Conservation (phyloP, 345 rosid genomes). For the Sisymbrium altissimum region DNA sequence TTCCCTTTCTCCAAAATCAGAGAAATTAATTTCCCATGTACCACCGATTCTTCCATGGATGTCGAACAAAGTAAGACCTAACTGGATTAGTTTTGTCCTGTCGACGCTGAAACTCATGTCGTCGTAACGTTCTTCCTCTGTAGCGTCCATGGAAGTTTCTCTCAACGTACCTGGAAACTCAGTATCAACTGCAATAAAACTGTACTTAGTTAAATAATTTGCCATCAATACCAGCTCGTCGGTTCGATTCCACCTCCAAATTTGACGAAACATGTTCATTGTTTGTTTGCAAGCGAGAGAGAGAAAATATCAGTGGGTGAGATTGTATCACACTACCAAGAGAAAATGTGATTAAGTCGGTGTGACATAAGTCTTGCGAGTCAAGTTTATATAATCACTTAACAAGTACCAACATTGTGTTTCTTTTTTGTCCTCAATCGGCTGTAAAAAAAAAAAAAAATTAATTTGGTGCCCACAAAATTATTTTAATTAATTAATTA, state of each 20-base stretch:
- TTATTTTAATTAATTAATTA: no score
- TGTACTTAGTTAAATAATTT: not conserved
- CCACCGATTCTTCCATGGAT: not conserved
- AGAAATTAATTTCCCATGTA: conserved; percentile 11
- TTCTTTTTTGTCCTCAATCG: no score
- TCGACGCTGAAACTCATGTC: conserved; percentile 5
- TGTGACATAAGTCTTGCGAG: no score
- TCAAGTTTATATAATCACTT: no score
- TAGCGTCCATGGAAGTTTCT: not conserved
- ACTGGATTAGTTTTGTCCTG: conserved; percentile 11
- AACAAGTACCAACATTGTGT: no score
- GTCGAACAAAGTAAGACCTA: conserved; percentile 20
- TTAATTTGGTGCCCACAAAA: no score
- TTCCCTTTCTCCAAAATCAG: not conserved
- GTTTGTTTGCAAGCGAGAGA: no score
- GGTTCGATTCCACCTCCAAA: not conserved
- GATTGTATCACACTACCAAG: no score
- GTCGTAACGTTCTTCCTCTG: not conserved
- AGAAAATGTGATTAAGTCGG: no score
- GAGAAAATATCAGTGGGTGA: no score
- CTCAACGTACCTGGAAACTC: conserved; percentile 10
- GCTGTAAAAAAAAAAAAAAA: no score
- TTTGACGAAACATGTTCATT: not conserved
- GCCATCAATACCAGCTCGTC: not conserved
- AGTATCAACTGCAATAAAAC: not conserved